Base-by-base conservation (phyloP, 106 monocot species). In the Phalaenopsis equestris region DNA sequence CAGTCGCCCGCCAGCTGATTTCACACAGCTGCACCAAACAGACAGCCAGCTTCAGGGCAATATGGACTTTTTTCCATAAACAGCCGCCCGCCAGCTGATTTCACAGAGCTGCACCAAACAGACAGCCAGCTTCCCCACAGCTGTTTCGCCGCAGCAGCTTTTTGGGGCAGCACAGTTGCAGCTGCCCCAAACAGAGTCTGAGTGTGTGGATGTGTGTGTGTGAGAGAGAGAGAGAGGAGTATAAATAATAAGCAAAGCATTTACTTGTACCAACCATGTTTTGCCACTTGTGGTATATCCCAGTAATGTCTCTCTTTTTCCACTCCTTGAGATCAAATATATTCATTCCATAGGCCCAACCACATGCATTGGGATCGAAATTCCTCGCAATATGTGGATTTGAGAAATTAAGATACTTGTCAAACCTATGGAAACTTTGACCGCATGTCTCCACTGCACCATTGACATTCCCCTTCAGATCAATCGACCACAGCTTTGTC, bases 291-390 rank as follows among this genome's bases (percentile, higher is more conserved):
- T 90, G 90, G 55, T 90, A 90, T 61, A 90, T 87, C 18, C 90
- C 90, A 14, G 90, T 90, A 23, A 90, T 90, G 64, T 90, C 87
- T 56, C 87, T 87, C 82, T 85, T 85, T 79, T 87, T 90, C 90
- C 90, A 90, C 81, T 90, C 87, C 80, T 83, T 87, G 1, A 90
- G 84, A 75, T 90, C 90, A 81, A 90, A 90, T 24, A 90, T 75
- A 79, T 90, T 90, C 90, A 90, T 90, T 55, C 90, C 90, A 79
- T 90, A 90, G 46, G 86, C 90, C 89, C 88, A 89, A 76, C 88
- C 89, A 70, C 89, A 89, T 19, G 89, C 89, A 80, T 86, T 86
- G 21, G 90, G 90, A 84, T 90, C 87, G 81, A 90, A 90, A 48
- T 87, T 90, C 80, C 56, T 83, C 3, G 90, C 77, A 56, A 90